Base-by-base conservation (phyloP, 2,329 filamentous ascomycete species). In the Thyridium curvatum region DNA sequence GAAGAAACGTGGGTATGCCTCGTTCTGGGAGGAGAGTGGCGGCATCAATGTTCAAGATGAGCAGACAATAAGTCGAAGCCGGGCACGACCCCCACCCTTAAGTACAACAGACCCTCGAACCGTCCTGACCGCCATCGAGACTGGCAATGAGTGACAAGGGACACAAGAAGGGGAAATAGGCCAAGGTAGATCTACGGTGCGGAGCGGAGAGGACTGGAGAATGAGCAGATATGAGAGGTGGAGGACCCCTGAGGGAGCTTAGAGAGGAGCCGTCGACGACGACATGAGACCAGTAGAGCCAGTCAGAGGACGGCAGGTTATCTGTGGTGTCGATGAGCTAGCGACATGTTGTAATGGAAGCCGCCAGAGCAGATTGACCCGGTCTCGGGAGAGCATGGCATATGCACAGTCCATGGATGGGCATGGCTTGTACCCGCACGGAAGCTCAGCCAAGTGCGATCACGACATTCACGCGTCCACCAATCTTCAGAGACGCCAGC, bases 241-340 rank as follows among this genome's bases (percentile, higher is more conserved):
- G 13, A 32, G 42, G 41, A 30, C 37, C 46, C 44, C 36, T 44
- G 34, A 34, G 16, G 40, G 40, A 43, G 44, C 39, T 34, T 36
- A 45, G 35, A 47, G 42, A 42, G 41, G 17, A 36, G 41, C 21
- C 36, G 39, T 26, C 21, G 21, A 26, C 21, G 21, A 26, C 21
- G 21, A 26, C 21, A 26, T 26, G 21, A 26, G 21, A 26, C 35
- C 40, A 36, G 34, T 36, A 40, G 52, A 50, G 42, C 61, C 61
- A 66, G 60, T 64, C 55, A 64, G 48, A 54, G 47, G 51, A 46
- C 56, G 52, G 53, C 54, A 39, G 56, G 54, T 61, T 65, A 65
- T 65, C 54, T 49, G 43, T 43, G 41, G 29, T 32, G 21, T 37
- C 38, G 52, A 52, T 56, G 58, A 56, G 58, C 43, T 40, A 37